Base-by-base conservation (phyloP, 345 rosid genomes). In the Citrus inodora region DNA sequence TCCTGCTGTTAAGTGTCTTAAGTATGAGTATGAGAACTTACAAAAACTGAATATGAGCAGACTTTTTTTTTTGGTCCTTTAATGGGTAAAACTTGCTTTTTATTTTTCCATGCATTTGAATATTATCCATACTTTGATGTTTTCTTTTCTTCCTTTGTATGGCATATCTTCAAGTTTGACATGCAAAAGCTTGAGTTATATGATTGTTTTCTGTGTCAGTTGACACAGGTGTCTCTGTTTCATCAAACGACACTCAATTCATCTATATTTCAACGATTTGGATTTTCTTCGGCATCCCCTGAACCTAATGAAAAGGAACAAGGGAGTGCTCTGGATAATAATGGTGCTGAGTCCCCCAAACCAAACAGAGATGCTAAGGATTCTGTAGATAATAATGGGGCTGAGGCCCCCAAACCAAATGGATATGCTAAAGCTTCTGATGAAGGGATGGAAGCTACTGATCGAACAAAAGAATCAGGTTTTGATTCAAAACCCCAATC, bases 231-330 rank as follows among this genome's bases (percentile, higher is more conserved):
- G 70, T 82, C 86, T 37, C 56, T 79, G 55, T 81, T 84, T 17
- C 86, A 90, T 76, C 85, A 82, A 66, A 80, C 89, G 56, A 76
- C 86, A 53, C 7, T 67, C 48, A 80, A 71, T 82, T 76, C 85
- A 28, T 78, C 86, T 42, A 72, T 77, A 9, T 80, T 85, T 73
- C 90, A 82, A 83, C 88, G 70, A 73, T 87, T 84, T 79, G 91
- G 97, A 67, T 81, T 90, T 81, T 85, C 95, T 22, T 87, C 98
- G 71, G 89, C 90, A 74, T 88, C 97, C 24, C 85, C 91, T 71
- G 92, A 90, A 82, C 28, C 85, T 17, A 82, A 59, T 2, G 88
- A 80, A 38, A 89, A 81, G 81, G 94, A 87, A 38, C 85, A 77
- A 40, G 87, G 76, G 67, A 78, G 65, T 75, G 67, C 79, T 72